Conservation (phyloP, 192 early-diverging fungal species). For the Coemansia sp. region DNA sequence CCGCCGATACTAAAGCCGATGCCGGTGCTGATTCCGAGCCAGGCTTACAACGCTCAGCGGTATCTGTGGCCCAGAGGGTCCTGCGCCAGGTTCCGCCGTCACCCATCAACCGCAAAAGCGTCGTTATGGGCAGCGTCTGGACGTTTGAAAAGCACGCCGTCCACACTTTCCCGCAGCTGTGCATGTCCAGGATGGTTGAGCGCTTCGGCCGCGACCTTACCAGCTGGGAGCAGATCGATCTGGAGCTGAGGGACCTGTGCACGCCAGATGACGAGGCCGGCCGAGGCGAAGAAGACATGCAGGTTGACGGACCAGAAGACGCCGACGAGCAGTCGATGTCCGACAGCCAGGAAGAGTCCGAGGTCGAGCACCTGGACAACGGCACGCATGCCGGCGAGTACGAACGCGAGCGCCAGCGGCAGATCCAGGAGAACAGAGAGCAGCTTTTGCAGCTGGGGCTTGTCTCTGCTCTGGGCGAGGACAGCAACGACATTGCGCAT, state of each 20-base stretch:
- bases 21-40: too few species aligned
- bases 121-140: conserved; percentile 92
- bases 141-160: conserved; percentile 60
- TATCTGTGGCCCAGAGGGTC: neutral
- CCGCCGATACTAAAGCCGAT: neutral
- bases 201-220: conserved; percentile 78
- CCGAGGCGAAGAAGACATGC: neutral
- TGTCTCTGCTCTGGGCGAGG: conserved; percentile 77
- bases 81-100: conserved; percentile 64
- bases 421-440: conserved; percentile 50
- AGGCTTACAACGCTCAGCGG: too few species aligned
- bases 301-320: neutral
- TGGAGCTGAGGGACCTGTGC: conserved; percentile 42
- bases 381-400: conserved; percentile 40
- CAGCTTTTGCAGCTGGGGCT: conserved; percentile 59
- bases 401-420: conserved; percentile 45
- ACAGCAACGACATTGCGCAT: conserved; percentile 69
- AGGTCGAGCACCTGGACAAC: conserved; percentile 31
- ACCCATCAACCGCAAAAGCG: conserved; percentile 76
- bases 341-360: conserved; percentile 13
- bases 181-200: conserved; percentile 81
- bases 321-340: neutral
- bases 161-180: conserved; percentile 63
- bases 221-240: conserved; percentile 75
- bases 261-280: neutral